These are phyloP conservation scores for Meira nashicola DNA, from an alignment of 1,284 basidiomycete species.

Conservation along the genomic window DNA sequence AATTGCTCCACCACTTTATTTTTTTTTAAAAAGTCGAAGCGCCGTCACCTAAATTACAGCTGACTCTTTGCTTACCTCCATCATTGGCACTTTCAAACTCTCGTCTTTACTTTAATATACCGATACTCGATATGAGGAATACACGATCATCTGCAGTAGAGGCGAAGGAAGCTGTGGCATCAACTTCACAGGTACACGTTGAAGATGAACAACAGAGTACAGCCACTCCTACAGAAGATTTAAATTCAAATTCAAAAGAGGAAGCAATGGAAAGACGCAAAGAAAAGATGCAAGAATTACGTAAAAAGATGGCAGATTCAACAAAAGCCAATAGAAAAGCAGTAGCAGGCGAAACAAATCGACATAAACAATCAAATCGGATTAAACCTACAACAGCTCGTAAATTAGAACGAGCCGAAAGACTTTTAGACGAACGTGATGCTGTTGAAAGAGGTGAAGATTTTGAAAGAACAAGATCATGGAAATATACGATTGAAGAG, in stretches of 20 bases:
- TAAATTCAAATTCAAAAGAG: neutral
- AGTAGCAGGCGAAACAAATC: conserved; percentile 21
- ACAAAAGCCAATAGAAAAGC: conserved; percentile 34
- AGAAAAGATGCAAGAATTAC: conserved; percentile 69
- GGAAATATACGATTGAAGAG: conserved; percentile 90
- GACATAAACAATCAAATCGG: conserved; percentile 3
- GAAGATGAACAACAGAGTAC: neutral
- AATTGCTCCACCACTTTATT: too few relatives aligned
- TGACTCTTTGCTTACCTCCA: too few relatives aligned
- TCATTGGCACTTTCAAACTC: too few relatives aligned
- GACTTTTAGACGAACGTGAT: conserved; percentile 76
- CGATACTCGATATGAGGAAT: too few relatives aligned
- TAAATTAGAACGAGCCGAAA: conserved; percentile 65
- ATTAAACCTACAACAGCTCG: conserved; percentile 16
- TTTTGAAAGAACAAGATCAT: conserved; percentile 72
- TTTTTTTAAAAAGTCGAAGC: too few relatives aligned
- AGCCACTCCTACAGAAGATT: neutral
- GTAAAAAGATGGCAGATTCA: conserved; percentile 64
- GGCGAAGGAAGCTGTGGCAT: neutral
- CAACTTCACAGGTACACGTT: neutral
- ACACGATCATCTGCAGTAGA: neutral
- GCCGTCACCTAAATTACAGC: too few relatives aligned
- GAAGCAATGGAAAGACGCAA: conserved; percentile 60
- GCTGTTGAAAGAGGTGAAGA: conserved; percentile 77
- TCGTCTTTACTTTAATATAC: too few relatives aligned